Base-by-base conservation (phyloP, 495 filamentous ascomycete genomes). In the Polyplosphaeria fusca region DNA sequence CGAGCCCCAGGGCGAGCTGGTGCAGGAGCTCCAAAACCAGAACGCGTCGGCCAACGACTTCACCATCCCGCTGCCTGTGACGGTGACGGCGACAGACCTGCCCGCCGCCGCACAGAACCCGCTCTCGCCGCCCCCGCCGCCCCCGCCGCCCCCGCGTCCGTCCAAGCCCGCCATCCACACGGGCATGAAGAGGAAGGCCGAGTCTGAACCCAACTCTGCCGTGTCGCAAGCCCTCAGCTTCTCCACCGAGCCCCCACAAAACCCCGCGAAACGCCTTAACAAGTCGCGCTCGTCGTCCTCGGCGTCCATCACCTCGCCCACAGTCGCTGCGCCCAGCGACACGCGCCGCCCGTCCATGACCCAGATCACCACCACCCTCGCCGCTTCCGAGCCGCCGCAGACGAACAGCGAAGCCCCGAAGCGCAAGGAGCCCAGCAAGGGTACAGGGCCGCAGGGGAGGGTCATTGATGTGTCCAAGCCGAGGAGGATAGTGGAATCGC, bases 1-100 rank as follows among this genome's bases (percentile, higher is more conserved):
- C 67, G 68, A 72, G 58, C 70, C 70, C 9, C 70, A 72, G 51
- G 70, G 70, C 47, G 70, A 72, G 52, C 62, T 72, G 3, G 56
- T 69, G 18, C 54, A 69, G 26, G 66, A 69, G 56, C 58, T 58
- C n/a, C 56, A 55, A 18, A 55, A 61, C 25, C 66, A 67, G 32
- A 55, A 44, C 2, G 27, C 30, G 9, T 28, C 54, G 19, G 2
- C 45, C n/a, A 60, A 62, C 35, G 67, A 71, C 48, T 71, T 71
- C 61, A 64, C 35, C 48, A 67, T 71, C 13, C 67, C 68, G 3
- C 61, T 57, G 4, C 53, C 63, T 32, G 32, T 71, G 12, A 44
- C 54, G 24, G 39, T 37, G 11, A 14, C 50, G n/a, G 58, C 59
- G 14, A 35, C 30, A 7, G 9, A 55, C 7, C 20, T 52, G 16